Evolutionary conservation across 257 asterid species (phyloP), one percentile per base, ranked within the genome.

Genomic region (Scutellaria baicalensis): DNA sequence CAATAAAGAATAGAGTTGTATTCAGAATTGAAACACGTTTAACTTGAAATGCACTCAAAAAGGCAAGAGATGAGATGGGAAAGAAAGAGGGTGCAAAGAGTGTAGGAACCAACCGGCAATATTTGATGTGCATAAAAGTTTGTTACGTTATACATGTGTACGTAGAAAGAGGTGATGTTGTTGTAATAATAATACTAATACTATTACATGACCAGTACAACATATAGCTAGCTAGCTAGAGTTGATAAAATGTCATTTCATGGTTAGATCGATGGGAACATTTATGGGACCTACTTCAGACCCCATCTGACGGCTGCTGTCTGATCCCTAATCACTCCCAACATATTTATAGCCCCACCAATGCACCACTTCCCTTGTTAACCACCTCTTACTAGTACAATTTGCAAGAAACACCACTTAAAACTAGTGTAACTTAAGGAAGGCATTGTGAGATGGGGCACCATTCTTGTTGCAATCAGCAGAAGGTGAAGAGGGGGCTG

Each of bases 381-480:
- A 44, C 66, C 18, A 55, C 70, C 48, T 42, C 16, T 58, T 50
- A 56, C 2, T 55, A 18, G 48, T 21, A 12, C 13, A 18, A 3
- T 6, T 8, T 27, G 4, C 11, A 10, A 56, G 6, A 12, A 57
- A 57, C 38, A 2, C 27, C 6, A 2, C n/a, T 31, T 6, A 1
- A 55, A 43, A 20, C 8, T 33, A 6, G 50, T 14, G 35, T 33
- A 27, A 64, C 8, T 21, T 59, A 51, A 0, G 4, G 9, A 57
- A n/a, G 0, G 17, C 23, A n/a, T 3, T 82, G 62, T 27, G 5
- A 27, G 33, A 27, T 93, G 98, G 98, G 98, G 70, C 96, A 88
- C 60, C 98, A 93, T 69, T 88, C 98, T 57, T 93, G 98, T 81
- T 93, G 98, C 85, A 90, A 90, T 73, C 98, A 90, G 84, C 98